Evolutionary conservation across 176 grass and related monocot species (phyloP), one percentile per base, ranked within the genome.

Genomic region (Thinopyrum elongatum): DNA sequence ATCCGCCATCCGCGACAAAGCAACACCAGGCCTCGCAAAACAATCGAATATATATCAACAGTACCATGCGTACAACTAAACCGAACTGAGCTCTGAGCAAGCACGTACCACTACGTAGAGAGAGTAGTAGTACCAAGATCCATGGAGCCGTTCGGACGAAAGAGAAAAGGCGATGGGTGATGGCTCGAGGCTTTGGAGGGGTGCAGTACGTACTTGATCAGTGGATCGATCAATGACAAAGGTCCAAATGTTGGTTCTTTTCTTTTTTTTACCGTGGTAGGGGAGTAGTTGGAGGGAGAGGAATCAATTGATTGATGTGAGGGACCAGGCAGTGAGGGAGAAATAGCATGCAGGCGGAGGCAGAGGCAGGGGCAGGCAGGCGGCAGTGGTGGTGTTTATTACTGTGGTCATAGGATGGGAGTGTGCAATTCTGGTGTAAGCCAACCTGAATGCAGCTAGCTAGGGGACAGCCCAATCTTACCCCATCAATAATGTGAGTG

Each of bases 371-470:
- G 70, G 70, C 38, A 74, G 55, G 78, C 78, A 70, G 71, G 71
- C 11, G 78, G 29, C 65, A 62, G 81, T 85, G 81, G 62, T 10
- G 74, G 70, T 17, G 70, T 74, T 51, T 63, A 67, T 68, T 58
- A 86, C 84, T 86, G 76, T 58, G 44, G n/a, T 46, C 49, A 79
- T 41, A 71, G 76, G 76, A 60, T 79, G 22, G 76, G 78, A 71
- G 57, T 86, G 63, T 79, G 74, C 76, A 79, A 47, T 71, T 86
- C 34, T 86, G 75, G 34, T 70, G 74, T 69, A 70, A 86, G 64
- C 64, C 76, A 79, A 70, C 84, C 83, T 69, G 84, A 78, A 69
- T 69, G 83, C 83, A 67, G 23, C 82, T 53, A 73, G 14, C 63
- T 30, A 31, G 61, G 42, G 60, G 60, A 67, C 70, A 84, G 72